Evolutionary conservation across 768 basidiomycete genomes (phyloP).

Genomic region (Lactarius pseudohatsudake): DNA sequence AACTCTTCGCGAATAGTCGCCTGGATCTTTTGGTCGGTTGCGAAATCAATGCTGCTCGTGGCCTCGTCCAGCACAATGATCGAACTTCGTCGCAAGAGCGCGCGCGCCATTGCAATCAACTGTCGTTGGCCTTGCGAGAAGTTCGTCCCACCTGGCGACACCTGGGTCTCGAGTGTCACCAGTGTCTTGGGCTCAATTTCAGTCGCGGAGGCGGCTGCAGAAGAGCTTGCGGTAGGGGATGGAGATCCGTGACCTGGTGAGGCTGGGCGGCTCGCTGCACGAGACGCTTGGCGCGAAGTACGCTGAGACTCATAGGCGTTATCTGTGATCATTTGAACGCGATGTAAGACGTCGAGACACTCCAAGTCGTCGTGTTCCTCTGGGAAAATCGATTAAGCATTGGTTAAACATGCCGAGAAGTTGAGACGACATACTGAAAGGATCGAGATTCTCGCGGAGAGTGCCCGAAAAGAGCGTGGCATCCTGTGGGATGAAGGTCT

Average conservation of each 20-base stretch:
- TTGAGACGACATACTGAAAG: conserved; percentile 48
- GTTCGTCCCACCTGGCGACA: conserved; percentile 84
- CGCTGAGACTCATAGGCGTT: conserved; percentile 49
- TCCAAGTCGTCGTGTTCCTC: conserved; percentile 78
- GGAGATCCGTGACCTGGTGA: conserved; percentile 40
- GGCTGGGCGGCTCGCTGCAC: conserved; percentile 47
- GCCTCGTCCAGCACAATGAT: conserved; percentile 83
- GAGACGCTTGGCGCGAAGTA: conserved; percentile 50
- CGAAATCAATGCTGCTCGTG: conserved; percentile 84
- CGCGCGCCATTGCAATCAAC: conserved; percentile 82
- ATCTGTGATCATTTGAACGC: conserved; percentile 74
- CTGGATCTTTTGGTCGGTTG: conserved; percentile 89
- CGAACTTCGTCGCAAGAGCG: conserved; percentile 65
- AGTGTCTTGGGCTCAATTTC: conserved; percentile 56
- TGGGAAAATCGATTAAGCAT: conserved; percentile 30
- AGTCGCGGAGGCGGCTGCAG: conserved; percentile 41
- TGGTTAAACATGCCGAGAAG: neutral
- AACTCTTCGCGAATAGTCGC: conserved; percentile 86
- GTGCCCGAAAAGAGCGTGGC: conserved; percentile 81
- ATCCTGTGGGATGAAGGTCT: conserved; percentile 79
- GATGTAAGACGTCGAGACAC: conserved; percentile 74
- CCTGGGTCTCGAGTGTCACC: conserved; percentile 71
- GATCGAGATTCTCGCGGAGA: conserved; percentile 72
- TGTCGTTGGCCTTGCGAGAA: conserved; percentile 94
- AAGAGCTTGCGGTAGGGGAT: conserved; percentile 42